A percentile compares a stretch with the other conserved stretches of the same genome.
phyloP scores from a whole-genome alignment of 768 basidiomycete genomes.

The Mycena galopus region DNA sequence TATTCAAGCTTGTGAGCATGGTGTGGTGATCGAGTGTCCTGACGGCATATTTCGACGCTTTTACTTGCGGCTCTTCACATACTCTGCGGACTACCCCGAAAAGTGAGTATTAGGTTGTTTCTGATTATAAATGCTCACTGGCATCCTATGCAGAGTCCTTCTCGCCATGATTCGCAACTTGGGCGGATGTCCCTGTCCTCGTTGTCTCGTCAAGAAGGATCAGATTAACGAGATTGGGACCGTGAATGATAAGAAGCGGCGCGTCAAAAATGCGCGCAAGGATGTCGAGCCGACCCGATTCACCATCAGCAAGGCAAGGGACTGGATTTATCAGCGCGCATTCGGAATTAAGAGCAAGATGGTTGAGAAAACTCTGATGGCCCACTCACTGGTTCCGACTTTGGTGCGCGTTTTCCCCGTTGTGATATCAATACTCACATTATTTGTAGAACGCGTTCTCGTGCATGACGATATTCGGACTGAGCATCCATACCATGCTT shows the following conservation, averaged over 20 bases:
- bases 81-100: background rate
- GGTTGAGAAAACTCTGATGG: background rate
- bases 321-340: background rate
- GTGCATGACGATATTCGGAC: background rate
- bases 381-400: background rate
- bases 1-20: background rate
- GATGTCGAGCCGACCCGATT: no score
- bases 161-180: slow-evolving; percentile 43
- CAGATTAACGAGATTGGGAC: slow-evolving; percentile 45
- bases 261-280: background rate
- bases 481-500: background rate
- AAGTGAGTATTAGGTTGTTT: background rate
- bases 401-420: background rate
- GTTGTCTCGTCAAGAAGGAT: slow-evolving; percentile 39
- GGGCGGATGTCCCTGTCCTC: slow-evolving; percentile 43
- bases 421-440: no score
- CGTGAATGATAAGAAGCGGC: slow-evolving; percentile 12
- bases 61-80: background rate
- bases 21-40: background rate
- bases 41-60: background rate
- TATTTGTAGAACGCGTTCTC: background rate
- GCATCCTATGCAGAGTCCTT: slow-evolving; percentile 33
- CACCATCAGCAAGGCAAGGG: no score
- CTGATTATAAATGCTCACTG: no score
- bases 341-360: background rate